Conservation (phyloP, 768 basidiomycete genomes). For the Rhodotorula diobovata region DNA sequence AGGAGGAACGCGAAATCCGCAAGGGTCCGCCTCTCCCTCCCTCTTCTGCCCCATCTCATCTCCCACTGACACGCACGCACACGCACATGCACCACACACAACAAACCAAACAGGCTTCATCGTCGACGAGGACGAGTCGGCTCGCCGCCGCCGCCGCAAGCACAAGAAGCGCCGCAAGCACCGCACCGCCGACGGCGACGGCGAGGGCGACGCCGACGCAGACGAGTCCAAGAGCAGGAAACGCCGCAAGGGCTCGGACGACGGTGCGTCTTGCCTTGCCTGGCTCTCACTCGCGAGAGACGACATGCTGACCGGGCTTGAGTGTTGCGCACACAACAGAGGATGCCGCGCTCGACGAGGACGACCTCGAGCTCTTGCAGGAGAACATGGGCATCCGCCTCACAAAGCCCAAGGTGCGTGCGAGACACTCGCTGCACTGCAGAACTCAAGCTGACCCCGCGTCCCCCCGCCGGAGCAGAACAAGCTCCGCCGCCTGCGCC, state of each 20-base stretch:
- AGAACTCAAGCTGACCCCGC: too few relatives aligned
- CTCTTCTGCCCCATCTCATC: not conserved
- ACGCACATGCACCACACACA: not conserved
- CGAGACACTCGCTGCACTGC: not conserved
- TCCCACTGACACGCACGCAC: not conserved
- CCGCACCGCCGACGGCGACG: slow-evolving; percentile 10
- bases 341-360: slow-evolving; percentile 62
- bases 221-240: slow-evolving; percentile 13
- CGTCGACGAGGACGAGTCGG: slow-evolving; percentile 37
- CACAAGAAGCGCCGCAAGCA: slow-evolving; percentile 16
- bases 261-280: slow-evolving; percentile 25
- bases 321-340: not conserved
- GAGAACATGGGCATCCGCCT: slow-evolving; percentile 70
- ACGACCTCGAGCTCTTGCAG: slow-evolving; percentile 73
- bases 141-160: slow-evolving; percentile 4
- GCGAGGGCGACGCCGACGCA: not conserved
- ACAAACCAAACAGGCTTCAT: slow-evolving; percentile 38
- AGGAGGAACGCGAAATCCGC: slow-evolving; percentile 32
- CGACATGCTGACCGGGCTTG: not conserved
- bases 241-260: slow-evolving; percentile 21
- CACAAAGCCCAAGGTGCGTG: slow-evolving; percentile 12
- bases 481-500: slow-evolving; percentile 68
- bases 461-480: slow-evolving; percentile 48
- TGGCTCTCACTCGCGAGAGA: too few relatives aligned
- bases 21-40: slow-evolving; percentile 15